Percentiles rank a stretch among this genome's conserved stretches.
These are phyloP conservation scores for Neurospora discreta DNA, from an alignment of 495 filamentous ascomycete genomes.

Conservation along the genomic window DNA sequence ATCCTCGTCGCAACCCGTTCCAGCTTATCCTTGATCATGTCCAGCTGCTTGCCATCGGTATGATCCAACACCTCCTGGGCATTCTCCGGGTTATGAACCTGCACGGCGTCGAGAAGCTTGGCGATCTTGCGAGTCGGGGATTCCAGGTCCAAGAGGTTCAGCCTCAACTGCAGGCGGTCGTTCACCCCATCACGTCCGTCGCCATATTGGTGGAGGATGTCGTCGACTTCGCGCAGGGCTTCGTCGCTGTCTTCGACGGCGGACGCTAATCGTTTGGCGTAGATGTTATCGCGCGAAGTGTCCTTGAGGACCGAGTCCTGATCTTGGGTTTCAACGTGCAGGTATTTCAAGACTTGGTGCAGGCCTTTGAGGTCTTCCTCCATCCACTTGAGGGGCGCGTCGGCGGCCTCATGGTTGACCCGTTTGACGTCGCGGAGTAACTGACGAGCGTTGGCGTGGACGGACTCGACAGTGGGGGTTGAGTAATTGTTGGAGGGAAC, in stretches of 20 bases:
- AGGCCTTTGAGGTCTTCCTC: constrained; percentile 30
- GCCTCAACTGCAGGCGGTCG: constrained; percentile 15
- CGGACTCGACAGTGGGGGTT: constrained; percentile 26
- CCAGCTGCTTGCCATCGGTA: constrained; percentile 19
- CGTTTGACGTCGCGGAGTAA: constrained; percentile 5
- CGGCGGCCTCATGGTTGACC: constrained; percentile 23
- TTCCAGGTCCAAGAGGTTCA: constrained; percentile 25
- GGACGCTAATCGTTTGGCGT: constrained; percentile 28
- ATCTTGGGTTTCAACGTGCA: constrained; percentile 38
- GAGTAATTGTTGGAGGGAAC: not conserved
- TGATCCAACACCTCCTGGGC: constrained; percentile 14
- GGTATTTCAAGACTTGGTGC: constrained; percentile 35
- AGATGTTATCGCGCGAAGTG: constrained; percentile 16
- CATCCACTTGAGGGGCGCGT: constrained; percentile 25
- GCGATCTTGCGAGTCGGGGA: constrained; percentile 33
- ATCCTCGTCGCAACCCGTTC: constrained; percentile 38
- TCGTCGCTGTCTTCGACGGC: constrained; percentile 40
- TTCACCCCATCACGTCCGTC: constrained; percentile 4
- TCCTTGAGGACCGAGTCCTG: constrained; percentile 36
- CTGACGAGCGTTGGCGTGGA: constrained; percentile 30
- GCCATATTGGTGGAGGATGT: constrained; percentile 31
- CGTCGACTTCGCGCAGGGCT: constrained; percentile 35
- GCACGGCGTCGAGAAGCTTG: constrained; percentile 36
- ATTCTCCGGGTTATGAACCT: constrained; percentile 28
- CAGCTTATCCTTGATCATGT: constrained; percentile 38